Evolutionary conservation across 805 yeast species (phyloP), one percentile per base, ranked within the genome.

Genomic region (Yarrowia sp.): DNA sequence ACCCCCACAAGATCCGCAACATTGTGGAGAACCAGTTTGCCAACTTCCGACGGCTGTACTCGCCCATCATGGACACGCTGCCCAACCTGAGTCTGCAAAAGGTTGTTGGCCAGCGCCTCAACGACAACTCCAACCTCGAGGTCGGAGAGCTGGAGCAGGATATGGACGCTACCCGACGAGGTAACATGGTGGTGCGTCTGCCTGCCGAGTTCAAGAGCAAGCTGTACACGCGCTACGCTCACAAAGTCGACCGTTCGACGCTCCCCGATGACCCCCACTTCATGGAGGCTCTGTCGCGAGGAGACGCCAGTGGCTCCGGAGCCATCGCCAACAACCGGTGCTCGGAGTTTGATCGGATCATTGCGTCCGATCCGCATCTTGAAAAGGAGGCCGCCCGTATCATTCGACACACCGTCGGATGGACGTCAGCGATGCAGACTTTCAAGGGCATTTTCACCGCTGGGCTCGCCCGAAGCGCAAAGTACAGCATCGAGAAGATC

Each of bases 391-490:
- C 83, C 68, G 67, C 73, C 65, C 65, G 74, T 4, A 77, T 81
- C 1, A 78, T 89, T 42, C 76, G 78, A 68, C 75, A 79, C 31
- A 88, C 88, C 0, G 92, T 92, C 8, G 79, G 79, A 47, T 76
- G 77, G 72, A 87, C 95, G n/a, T 89, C 96, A 14, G 72, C 86
- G 14, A 75, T 85, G 8, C 99, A 95, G 75, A 84, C 90, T 35
- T 68, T 85, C 15, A 92, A 93, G 74, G 99, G 99, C 0, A 71
- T 93, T 1, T 77, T 90, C 45, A 91, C 96, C 3, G 97, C 98
- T 0, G 99, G 99, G 0, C 58, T 89, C 0, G 72, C 78, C 17
- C 89, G 88, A 72, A 85, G 92, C 10, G 72, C 85, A 58, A 83
- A 81, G 71, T 92, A 92, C 74, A 92, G 96, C 4, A 77, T 83